Conservation (phyloP, 2,329 filamentous ascomycete species). For the Colletotrichum sidae region DNA sequence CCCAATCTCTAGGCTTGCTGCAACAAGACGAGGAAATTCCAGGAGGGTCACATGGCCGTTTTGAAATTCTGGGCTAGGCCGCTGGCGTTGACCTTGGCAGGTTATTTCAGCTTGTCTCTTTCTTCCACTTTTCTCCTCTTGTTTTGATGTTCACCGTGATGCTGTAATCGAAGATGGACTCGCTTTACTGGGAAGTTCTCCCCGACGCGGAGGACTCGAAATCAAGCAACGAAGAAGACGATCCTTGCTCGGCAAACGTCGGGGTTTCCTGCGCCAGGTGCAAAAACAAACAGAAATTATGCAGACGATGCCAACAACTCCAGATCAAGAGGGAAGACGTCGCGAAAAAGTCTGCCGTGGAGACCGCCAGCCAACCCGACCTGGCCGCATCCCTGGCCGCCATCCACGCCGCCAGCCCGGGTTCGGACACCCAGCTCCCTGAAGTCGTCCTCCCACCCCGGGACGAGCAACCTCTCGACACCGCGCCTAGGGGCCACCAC, state of each 20-base stretch:
- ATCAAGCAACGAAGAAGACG: not conserved
- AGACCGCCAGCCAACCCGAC: not conserved
- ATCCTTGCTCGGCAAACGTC: not conserved
- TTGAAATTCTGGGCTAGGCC: not conserved
- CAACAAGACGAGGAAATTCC: too few relatives aligned
- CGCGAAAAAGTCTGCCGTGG: conserved; percentile 1
- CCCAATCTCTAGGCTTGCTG: too few relatives aligned
- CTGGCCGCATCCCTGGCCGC: not conserved
- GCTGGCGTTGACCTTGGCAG: not conserved
- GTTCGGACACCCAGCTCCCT: not conserved
- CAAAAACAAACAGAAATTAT: not conserved
- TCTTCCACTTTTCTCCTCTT: accelerated
- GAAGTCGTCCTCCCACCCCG: conserved; percentile 13
- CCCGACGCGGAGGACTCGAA: conserved; percentile 4
- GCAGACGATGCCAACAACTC: conserved; percentile 7
- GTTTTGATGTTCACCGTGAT: too few relatives aligned
- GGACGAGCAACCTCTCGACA: not conserved
- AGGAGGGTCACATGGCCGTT: not conserved
- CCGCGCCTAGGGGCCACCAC: not conserved
- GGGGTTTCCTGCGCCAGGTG: conserved; percentile 9
- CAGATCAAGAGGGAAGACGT: not conserved
- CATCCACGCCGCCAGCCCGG: not conserved
- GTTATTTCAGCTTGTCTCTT: not conserved
- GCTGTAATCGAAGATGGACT: conserved; percentile 6
- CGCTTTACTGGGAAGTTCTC: conserved; percentile 7